Evolutionary conservation across 2,329 filamentous ascomycete genomes (phyloP), one percentile per base, ranked within the genome.

Genomic region (Ophiosphaerella narmari): DNA sequence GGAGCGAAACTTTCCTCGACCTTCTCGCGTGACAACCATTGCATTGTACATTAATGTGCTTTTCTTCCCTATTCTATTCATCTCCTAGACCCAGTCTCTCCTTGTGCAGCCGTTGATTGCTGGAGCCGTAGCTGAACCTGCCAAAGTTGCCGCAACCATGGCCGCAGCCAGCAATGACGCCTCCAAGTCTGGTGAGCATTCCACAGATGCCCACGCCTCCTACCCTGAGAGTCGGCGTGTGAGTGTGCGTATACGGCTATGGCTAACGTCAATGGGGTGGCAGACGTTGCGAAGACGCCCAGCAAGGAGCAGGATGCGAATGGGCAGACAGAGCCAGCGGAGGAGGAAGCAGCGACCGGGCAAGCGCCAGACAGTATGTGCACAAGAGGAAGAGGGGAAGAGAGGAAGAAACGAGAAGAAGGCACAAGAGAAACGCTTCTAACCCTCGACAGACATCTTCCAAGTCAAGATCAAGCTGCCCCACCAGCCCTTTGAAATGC

Each of bases 381-480:
- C 13, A 16, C 41, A 18, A 29, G 24, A 6, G 8, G 13, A 6
- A 11, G 24, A 47, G 12, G 35, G 18, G 21, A 11, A 24, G 11
- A 36, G 41, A 33, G 16, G 32, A n/a, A 14, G 7, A 13, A 9
- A 6, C 18, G 33, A 16, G 35, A 29, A 5, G 35, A 5, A 36
- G 3, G 18, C 4, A 21, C 39, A 33, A 21, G 33, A n/a, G 14
- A 12, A 7, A 34, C 7, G 4, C 18, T 29, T 31, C 52, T 67
- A 46, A 60, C 32, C 5, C 18, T 2, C 4, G 33, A 16, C 54
- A 79, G 80, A 77, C 65, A 80, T 87, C 63, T 87, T 87, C 75
- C 82, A 85, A 71, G 80, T 97, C 67, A 89, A 86, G 54, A 86
- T 97, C 67, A 84, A 88, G 73, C 84, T 97, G 50, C 93, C 93